A percentile compares a stretch with the other conserved stretches of the same genome.
Conservation (phyloP, 2,329 filamentous ascomycete genomes). For the Exophiala viscosa region DNA sequence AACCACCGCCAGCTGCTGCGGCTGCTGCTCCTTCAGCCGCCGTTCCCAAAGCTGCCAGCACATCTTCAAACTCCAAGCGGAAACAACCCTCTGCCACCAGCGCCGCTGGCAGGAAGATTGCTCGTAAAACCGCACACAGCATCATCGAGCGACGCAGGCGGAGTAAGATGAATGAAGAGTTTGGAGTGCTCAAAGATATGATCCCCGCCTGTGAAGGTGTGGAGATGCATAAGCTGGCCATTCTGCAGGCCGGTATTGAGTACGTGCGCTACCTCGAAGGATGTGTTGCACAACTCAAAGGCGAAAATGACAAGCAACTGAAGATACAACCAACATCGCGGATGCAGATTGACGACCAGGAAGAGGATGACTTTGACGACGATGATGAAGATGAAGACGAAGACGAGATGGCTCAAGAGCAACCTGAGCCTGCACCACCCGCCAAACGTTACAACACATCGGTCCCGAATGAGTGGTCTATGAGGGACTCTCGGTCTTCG, state of each 20-base stretch:
- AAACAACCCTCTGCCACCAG: constrained; percentile 73
- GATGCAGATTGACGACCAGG: constrained; percentile 6
- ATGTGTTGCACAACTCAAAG: constrained; percentile 75
- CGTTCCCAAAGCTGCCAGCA: constrained; percentile 24
- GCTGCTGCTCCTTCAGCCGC: constrained; percentile 10
- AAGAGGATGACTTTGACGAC: constrained; percentile 9
- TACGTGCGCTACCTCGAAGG: constrained; percentile 92
- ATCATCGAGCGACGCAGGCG: constrained; percentile 84
- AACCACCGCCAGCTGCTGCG: constrained; percentile 26
- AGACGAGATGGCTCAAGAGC: not conserved
- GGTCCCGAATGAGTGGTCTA: constrained; percentile 15
- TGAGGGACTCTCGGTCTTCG: constrained; percentile 18
- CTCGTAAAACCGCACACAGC: constrained; percentile 92
- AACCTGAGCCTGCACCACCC: constrained; percentile 1
- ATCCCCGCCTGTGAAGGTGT: constrained; percentile 89
- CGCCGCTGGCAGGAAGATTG: constrained; percentile 88
- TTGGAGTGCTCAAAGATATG: constrained; percentile 87
- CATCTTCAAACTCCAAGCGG: constrained; percentile 57
- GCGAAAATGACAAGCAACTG: constrained; percentile 18
- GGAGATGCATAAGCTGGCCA: constrained; percentile 97
- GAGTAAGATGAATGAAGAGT: constrained; percentile 99
- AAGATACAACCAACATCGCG: not conserved
- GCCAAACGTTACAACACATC: constrained; percentile 2
- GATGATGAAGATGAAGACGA: constrained; percentile 8
- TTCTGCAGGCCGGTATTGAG: constrained; percentile 92